phyloP scores from a whole-genome alignment of 148 eudicot genomes.

The Camellia sinensis region DNA sequence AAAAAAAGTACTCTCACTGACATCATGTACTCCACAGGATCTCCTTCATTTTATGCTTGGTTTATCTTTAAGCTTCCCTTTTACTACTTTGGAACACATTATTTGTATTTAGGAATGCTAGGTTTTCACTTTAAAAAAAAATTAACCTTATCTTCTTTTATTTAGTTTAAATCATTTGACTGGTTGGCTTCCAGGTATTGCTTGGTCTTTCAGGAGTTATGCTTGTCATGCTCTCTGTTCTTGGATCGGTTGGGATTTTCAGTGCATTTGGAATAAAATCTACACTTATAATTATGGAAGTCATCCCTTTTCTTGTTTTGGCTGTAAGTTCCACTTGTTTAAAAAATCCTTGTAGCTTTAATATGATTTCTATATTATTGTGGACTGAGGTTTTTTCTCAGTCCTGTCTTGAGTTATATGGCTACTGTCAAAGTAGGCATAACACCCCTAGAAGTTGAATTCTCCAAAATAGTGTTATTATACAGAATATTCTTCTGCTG shows the following conservation, averaged over 20 bases:
- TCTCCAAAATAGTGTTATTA: neutral
- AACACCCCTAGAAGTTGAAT: neutral
- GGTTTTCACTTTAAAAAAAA: neutral
- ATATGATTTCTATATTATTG: neutral
- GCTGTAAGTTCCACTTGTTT: conserved; percentile 65
- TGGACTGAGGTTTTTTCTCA: neutral
- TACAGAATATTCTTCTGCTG: neutral
- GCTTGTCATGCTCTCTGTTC: conserved; percentile 95
- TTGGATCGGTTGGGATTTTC: conserved; percentile 96
- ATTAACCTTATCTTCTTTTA: neutral
- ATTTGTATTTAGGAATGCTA: neutral
- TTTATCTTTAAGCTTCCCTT: neutral
- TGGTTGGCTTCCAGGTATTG: conserved; percentile 54
- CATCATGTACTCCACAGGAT: neutral
- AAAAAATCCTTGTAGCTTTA: neutral
- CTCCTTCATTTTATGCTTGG: neutral
- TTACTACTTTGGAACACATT: conserved; percentile 4
- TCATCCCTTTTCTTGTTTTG: conserved; percentile 96
- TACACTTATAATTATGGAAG: conserved; percentile 99
- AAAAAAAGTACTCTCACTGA: neutral
- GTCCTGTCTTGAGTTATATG: neutral
- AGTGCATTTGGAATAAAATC: conserved; percentile 98
- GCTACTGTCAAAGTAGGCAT: neutral
- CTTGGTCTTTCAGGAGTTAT: conserved; percentile 94
- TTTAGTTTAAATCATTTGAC: neutral